These are phyloP conservation scores for Pontederia paniculata DNA, from an alignment of 176 grass and related monocot genomes.

Conservation along the genomic window DNA sequence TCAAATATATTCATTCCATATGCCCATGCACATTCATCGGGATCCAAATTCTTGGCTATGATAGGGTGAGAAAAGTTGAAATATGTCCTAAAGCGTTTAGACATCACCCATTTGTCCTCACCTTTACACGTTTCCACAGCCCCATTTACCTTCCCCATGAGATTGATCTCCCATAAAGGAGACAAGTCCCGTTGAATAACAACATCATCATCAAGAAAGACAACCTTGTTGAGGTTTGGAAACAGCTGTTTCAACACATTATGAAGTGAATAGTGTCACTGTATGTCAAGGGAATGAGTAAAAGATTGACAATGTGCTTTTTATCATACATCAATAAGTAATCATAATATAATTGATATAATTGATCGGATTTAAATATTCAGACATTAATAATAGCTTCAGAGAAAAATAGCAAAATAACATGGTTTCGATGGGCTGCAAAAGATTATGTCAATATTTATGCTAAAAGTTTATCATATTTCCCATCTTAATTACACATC, in stretches of 20 bases:
- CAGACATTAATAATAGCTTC: no score
- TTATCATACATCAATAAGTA: no score
- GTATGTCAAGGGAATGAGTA: slow-evolving; percentile 9
- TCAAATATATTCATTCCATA: slow-evolving; percentile 97
- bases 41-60: slow-evolving; percentile 62
- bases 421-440: no score
- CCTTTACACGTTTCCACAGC: slow-evolving; percentile 89
- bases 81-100: slow-evolving; percentile 84
- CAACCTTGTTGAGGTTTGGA: slow-evolving; percentile 82
- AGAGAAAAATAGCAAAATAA: no score
- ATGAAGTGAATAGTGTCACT: slow-evolving; percentile 17
- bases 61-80: slow-evolving; percentile 93
- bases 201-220: slow-evolving; percentile 95
- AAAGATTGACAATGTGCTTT: neutral
- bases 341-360: no score
- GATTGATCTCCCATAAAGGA: slow-evolving; percentile 75
- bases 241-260: slow-evolving; percentile 55
- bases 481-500: no score
- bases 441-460: no score
- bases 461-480: no score
- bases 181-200: slow-evolving; percentile 79
- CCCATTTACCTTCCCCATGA: slow-evolving; percentile 82
- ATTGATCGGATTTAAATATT: no score
- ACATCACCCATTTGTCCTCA: slow-evolving; percentile 87
- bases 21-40: slow-evolving; percentile 84